These are phyloP conservation scores for Colletotrichum camelliae DNA, from an alignment of 2,329 filamentous ascomycete genomes.

Conservation along the genomic window DNA sequence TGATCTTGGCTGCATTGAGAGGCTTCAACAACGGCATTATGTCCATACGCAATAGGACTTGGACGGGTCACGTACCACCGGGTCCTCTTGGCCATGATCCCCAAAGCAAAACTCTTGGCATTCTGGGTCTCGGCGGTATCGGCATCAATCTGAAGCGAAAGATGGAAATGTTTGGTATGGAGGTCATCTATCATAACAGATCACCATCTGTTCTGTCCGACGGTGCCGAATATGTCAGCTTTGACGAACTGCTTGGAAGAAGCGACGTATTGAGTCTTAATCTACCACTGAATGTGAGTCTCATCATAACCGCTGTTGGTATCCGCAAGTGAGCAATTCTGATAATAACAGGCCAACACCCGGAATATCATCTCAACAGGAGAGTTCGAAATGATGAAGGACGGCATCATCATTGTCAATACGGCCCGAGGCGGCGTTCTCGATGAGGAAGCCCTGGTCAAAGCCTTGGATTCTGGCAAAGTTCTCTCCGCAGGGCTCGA, in stretches of 20 bases:
- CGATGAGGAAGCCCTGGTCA: background rate
- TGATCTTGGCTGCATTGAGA: constrained; percentile 72
- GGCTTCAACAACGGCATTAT: constrained; percentile 33
- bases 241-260: background rate
- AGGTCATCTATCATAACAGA: background rate
- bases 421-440: background rate
- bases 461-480: background rate
- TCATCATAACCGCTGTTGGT: background rate
- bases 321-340: background rate
- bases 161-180: background rate
- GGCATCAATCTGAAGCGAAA: background rate
- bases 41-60: background rate
- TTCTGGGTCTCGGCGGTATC: background rate
- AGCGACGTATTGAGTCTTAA: background rate
- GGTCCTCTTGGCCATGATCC: constrained; percentile 63
- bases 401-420: background rate
- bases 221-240: background rate
- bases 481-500: background rate
- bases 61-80: background rate
- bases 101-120: constrained; percentile 58
- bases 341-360: background rate
- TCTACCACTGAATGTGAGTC: background rate
- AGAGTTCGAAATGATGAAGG: background rate
- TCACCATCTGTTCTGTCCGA: background rate
- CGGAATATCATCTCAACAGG: background rate